phyloP scores from a whole-genome alignment of 2,329 filamentous ascomycete species.

The Lachnellula occidentalis region DNA sequence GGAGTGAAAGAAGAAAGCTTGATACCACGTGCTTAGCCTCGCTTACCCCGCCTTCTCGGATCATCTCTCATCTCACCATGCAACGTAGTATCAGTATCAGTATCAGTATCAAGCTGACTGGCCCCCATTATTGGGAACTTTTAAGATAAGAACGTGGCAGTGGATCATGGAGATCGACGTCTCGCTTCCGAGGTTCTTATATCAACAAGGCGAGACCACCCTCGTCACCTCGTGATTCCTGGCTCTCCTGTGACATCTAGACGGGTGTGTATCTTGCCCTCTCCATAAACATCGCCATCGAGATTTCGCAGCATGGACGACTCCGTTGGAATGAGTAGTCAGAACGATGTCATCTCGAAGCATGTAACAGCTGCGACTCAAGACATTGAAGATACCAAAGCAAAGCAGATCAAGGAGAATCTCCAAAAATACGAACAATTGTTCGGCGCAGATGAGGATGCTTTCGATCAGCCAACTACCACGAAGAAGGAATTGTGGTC shows the following conservation, averaged over 20 bases:
- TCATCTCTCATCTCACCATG: background rate
- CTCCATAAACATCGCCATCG: background rate
- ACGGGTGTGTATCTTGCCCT: background rate
- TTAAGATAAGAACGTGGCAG: background rate
- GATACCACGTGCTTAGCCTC: background rate
- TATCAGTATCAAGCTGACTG: background rate
- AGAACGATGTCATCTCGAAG: slow-evolving; percentile 4
- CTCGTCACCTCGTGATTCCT: background rate
- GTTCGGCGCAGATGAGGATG: slow-evolving; percentile 34
- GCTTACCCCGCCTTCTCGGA: background rate
- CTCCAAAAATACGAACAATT: slow-evolving; percentile 32
- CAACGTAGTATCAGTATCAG: slow-evolving; percentile 10
- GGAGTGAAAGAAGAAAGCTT: no score
- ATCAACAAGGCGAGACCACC: background rate
- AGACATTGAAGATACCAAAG: slow-evolving; percentile 9
- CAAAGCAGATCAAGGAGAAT: slow-evolving; percentile 18
- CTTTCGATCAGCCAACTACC: slow-evolving; percentile 35
- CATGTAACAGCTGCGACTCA: background rate
- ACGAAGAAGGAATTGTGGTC: slow-evolving; percentile 38
- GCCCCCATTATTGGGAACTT: slow-evolving; percentile 2
- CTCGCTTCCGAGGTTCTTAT: background rate
- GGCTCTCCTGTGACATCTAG: background rate
- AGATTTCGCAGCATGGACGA: slow-evolving; percentile 7
- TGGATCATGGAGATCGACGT: no score
- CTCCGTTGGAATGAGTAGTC: slow-evolving; percentile 2